Conservation (phyloP, 208 protist genomes). For the Wallacemonas collosoma region DNA sequence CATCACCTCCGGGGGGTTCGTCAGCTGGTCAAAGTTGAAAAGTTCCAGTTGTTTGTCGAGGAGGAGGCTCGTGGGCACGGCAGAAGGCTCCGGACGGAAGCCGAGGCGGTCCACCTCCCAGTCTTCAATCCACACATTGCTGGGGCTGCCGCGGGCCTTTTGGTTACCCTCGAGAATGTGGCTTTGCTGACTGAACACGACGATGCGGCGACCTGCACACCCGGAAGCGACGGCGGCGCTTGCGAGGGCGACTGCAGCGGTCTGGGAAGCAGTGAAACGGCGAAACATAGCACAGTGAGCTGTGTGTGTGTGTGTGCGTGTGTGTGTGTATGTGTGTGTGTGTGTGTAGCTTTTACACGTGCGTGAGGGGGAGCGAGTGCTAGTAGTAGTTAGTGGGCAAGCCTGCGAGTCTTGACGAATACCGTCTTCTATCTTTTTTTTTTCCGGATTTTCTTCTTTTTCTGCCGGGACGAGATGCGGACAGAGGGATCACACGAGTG, state of each 20-base stretch:
- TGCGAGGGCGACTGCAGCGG: constrained; percentile 17
- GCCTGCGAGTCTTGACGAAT: neutral
- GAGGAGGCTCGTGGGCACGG: constrained; percentile 69
- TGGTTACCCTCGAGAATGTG: constrained; percentile 88
- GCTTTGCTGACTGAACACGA: constrained; percentile 88
- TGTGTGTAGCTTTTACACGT: neutral
- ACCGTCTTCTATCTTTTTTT: neutral
- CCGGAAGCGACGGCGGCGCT: constrained; percentile 16
- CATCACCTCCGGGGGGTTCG: constrained; percentile 81
- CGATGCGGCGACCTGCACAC: constrained; percentile 46
- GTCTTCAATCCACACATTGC: constrained; percentile 90
- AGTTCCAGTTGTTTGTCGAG: constrained; percentile 86
- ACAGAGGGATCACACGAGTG: neutral
- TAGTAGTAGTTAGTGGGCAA: neutral
- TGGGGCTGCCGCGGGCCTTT: constrained; percentile 81
- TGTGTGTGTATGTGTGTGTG: neutral
- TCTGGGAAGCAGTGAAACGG: constrained; percentile 28
- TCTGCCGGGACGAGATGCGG: neutral
- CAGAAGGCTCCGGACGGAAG: constrained; percentile 64
- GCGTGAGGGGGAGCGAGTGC: too few species aligned
- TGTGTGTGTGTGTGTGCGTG: too few species aligned
- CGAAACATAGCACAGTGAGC: constrained; percentile 42
- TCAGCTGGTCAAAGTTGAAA: constrained; percentile 89
- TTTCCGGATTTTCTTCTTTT: neutral
- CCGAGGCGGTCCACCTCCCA: constrained; percentile 78